Base-by-base conservation (phyloP, 192 early-diverging fungal species). In the Umbelopsis sp. region DNA sequence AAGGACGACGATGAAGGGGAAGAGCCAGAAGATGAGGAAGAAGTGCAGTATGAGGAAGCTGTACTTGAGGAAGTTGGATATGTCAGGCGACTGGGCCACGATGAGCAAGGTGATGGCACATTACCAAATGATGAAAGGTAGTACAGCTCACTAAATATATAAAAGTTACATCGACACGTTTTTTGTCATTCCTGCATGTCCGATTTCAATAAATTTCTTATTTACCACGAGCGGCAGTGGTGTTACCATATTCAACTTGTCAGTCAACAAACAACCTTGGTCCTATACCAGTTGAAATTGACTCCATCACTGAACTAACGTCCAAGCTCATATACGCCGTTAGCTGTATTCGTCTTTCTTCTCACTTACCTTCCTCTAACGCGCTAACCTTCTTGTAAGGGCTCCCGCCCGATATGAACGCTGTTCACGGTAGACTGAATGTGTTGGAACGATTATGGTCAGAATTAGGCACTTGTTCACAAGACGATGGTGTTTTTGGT, bases 61-160 rank as follows among this genome's bases (percentile, higher is more conserved):
- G 25, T 61, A 6, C 55, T 61, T 61, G 55, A 61, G 27, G 55
- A 61, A 61, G 55, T 61, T 35, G 55, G 55, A n/a, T 61, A 30
- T 61, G 33, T 61, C 33, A 25, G 55, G 7, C 55, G 33, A 35
- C 21, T 33, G 27, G 55, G 27, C 15, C 27, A n/a, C 18, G 12
- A 33, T 7, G 55, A 61, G 13, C 37, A 41, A 41, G 37, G 5
- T 6, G 37, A 41, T 41, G 37, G 37, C 10, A 41, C 37, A 41
- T 10, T 41, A 41, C 37, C 37, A 41, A 41, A 41, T 41, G 37
- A 41, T 41, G 6, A 30, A 41, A 41, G 37, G 37, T 41, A 41
- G 37, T 6, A 41, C 37, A 41, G 37, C 37, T 41, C 7, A 10
- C 10, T 41, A 10, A 9, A 41, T 41, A 41, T 41, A 41, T 41